phyloP scores from a whole-genome alignment of 495 filamentous ascomycete genomes.

The Neurospora africana region DNA sequence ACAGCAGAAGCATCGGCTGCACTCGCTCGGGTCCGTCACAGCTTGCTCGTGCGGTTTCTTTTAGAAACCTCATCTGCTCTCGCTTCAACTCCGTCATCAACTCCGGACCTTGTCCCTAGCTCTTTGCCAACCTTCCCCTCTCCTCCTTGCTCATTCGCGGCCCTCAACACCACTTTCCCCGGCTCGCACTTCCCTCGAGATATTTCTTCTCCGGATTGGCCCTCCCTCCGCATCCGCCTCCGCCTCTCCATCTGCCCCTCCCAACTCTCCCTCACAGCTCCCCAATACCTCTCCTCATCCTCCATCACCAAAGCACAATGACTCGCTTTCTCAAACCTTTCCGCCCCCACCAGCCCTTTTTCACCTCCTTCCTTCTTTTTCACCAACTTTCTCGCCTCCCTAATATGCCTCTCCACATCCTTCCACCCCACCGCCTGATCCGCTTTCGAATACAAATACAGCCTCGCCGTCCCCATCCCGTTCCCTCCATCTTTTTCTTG shows the following conservation, averaged over 20 bases:
- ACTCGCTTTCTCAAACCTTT: constrained; percentile 7
- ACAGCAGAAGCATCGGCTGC: background rate
- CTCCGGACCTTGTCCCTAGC: background rate
- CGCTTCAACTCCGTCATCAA: background rate
- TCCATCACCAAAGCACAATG: constrained; percentile 22
- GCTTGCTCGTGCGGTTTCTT: background rate
- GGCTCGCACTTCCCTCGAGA: background rate
- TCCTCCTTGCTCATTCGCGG: background rate
- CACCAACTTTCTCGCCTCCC: background rate
- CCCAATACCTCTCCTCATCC: constrained; percentile 16
- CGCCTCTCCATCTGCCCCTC: constrained; percentile 5
- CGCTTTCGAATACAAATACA: constrained; percentile 27
- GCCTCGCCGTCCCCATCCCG: background rate
- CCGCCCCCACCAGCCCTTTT: background rate
- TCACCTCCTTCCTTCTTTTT: constrained; percentile 9
- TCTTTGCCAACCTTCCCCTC: background rate
- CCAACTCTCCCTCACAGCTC: constrained; percentile 15
- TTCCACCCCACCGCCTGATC: constrained; percentile 24
- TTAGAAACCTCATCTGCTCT: background rate
- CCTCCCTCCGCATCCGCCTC: background rate
- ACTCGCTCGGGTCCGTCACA: background rate
- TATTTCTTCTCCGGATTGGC: background rate
- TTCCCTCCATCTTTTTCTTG: background rate
- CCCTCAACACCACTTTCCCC: background rate
- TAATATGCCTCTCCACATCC: constrained; percentile 23